Evolutionary conservation across 371 early-diverging fungal species (phyloP).

Genomic region (Rhizopus sp.): DNA sequence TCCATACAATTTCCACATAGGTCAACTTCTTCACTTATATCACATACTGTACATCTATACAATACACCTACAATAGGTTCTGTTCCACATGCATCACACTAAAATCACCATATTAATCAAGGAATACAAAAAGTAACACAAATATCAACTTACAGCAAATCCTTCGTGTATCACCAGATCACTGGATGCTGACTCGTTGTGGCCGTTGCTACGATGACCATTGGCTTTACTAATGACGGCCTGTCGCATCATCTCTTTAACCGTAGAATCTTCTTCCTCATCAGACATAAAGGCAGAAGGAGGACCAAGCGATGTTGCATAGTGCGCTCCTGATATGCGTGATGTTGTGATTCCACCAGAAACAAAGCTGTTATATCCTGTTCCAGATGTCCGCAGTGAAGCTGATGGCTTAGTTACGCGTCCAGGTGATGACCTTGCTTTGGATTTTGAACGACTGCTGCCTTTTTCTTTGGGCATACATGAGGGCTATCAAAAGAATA

Average conservation of each 20-base stretch:
- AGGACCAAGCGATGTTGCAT: constrained; percentile 47
- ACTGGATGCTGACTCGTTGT: constrained; percentile 1
- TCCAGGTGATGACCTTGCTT: constrained; percentile 12
- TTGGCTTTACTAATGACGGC: constrained; percentile 16
- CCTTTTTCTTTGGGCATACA: constrained; percentile 31
- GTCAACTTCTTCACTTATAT: constrained; percentile 54
- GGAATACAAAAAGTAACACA: neutral
- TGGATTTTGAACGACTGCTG: constrained; percentile 5
- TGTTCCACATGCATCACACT: constrained; percentile 64
- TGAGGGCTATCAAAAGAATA: constrained; percentile 30
- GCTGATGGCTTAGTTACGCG: constrained; percentile 19
- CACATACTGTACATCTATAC: constrained; percentile 64
- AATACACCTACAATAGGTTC: constrained; percentile 66
- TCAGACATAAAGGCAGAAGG: constrained; percentile 70
- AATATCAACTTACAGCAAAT: constrained; percentile 49
- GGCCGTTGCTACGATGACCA: neutral
- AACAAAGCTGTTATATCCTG: constrained; percentile 44
- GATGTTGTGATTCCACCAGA: constrained; percentile 42
- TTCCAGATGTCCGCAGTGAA: constrained; percentile 32
- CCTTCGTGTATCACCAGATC: constrained; percentile 54
- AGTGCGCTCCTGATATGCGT: constrained; percentile 63
- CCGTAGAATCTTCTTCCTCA: constrained; percentile 51
- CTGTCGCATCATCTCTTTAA: constrained; percentile 56
- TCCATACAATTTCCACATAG: constrained; percentile 52
- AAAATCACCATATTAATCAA: constrained; percentile 4